phyloP scores from a whole-genome alignment of 257 asterid genomes.

The Nicotiana tomentosiformis region DNA sequence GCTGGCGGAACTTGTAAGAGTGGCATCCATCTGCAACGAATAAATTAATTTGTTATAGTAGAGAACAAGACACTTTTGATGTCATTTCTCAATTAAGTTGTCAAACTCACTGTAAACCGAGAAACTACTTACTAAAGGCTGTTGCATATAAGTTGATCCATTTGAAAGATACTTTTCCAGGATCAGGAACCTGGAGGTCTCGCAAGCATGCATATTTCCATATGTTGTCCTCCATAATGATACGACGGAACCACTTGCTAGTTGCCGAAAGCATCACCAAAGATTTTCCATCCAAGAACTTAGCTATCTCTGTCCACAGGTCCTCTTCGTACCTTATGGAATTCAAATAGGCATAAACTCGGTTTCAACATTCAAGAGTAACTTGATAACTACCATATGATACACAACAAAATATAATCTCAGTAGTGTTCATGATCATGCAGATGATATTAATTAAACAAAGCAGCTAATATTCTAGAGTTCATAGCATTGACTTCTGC shows the following conservation, averaged over 20 bases:
- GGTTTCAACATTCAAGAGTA: not conserved
- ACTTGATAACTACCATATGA: not conserved
- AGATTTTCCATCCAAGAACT: constrained; percentile 87
- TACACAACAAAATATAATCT: not conserved
- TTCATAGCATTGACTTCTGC: not conserved
- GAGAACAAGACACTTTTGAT: not conserved
- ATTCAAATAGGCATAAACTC: constrained; percentile 4
- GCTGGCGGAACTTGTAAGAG: constrained; percentile 68
- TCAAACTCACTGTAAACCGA: constrained; percentile 5
- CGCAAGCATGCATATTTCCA: constrained; percentile 88
- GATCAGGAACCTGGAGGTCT: constrained; percentile 89
- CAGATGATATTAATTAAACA: not conserved
- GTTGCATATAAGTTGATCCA: constrained; percentile 79
- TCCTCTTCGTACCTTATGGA: constrained; percentile 75
- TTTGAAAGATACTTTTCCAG: constrained; percentile 54
- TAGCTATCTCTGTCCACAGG: constrained; percentile 89
- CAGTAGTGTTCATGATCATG: not conserved
- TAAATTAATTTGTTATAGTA: constrained; percentile 8
- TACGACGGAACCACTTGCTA: constrained; percentile 67
- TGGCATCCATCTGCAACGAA: constrained; percentile 86
- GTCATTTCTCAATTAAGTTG: not conserved
- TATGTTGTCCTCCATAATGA: constrained; percentile 65
- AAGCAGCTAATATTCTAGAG: not conserved
- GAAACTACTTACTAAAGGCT: constrained; percentile 63
- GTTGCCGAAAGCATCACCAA: constrained; percentile 77